Conservation (phyloP, 2,329 filamentous ascomycete genomes). For the Colletotrichum scovillei region DNA sequence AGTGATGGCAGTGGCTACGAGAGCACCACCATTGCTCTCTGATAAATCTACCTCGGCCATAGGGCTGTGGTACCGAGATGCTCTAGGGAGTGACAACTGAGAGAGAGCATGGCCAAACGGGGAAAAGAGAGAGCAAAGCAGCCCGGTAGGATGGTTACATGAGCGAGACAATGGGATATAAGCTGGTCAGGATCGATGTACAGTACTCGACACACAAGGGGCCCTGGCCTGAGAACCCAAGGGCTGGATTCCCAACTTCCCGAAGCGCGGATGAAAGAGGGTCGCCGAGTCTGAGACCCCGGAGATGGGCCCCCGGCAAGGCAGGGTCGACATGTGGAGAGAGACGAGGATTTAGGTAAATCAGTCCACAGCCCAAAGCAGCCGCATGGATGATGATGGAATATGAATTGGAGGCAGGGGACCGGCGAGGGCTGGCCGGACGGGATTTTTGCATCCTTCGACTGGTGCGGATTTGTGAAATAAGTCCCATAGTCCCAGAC, state of each 20-base stretch:
- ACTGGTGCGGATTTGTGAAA: not conserved
- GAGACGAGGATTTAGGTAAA: not conserved
- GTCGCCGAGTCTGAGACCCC: conserved; percentile 14
- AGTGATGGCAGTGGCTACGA: conserved; percentile 49
- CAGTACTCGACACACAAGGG: not conserved
- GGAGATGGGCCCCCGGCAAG: conserved; percentile 27
- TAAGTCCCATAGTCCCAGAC: not conserved
- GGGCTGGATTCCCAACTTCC: conserved; percentile 11
- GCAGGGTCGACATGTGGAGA: conserved; percentile 30
- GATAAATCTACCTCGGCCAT: conserved; percentile 50
- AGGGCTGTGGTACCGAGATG: conserved; percentile 22
- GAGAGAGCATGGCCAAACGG: conserved; percentile 22
- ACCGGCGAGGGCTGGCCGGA: conserved; percentile 3
- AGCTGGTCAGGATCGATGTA: conserved; percentile 6
- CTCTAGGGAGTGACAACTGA: conserved; percentile 10
- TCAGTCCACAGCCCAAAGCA: not conserved
- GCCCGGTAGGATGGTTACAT: conserved; percentile 4
- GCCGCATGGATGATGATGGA: conserved; percentile 5
- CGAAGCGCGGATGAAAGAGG: conserved; percentile 20
- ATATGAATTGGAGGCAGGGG: not conserved
- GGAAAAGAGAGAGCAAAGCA: not conserved
- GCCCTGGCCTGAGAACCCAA: not conserved
- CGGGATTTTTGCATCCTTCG: not conserved
- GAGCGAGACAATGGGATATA: conserved; percentile 11
- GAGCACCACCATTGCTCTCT: conserved; percentile 51